Conservation (phyloP, 75 land plant genomes). For the Sequoia sempervirens region DNA sequence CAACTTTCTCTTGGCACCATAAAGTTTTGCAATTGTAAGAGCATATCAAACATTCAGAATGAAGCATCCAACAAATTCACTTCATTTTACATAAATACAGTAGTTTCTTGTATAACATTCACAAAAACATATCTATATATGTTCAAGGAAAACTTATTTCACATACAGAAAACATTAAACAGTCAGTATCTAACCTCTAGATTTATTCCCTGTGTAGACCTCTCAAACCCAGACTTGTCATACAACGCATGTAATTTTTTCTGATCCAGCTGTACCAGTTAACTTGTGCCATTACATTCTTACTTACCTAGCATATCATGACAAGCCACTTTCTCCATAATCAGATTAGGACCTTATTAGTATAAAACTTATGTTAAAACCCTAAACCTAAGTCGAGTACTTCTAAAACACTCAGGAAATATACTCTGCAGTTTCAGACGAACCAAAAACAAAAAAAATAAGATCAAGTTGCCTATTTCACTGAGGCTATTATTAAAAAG, state of each 20-base stretch:
- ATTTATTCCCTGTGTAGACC: neutral
- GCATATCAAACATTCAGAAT: neutral
- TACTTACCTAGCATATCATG: neutral
- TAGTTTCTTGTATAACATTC: neutral
- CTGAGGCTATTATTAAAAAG: neutral
- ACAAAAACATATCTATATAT: neutral
- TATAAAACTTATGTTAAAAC: neutral
- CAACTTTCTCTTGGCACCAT: neutral
- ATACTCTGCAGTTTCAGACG: neutral
- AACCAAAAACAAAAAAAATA: neutral
- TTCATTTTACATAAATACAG: neutral
- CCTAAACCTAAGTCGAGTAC: neutral
- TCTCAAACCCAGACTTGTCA: neutral
- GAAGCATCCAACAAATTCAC: neutral
- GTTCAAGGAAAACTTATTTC: neutral
- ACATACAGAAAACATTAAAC: neutral
- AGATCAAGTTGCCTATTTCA: constrained; percentile 1
- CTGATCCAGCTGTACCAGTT: neutral
- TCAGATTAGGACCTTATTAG: constrained; percentile 1
- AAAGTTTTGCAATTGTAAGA: neutral
- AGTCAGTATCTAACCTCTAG: neutral
- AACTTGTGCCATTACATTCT: neutral
- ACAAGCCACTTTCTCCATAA: neutral
- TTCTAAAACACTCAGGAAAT: neutral
- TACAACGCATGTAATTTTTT: neutral